Evolutionary conservation across 129 eudicot genomes (phyloP).

Genomic region (Solidago caesia): DNA sequence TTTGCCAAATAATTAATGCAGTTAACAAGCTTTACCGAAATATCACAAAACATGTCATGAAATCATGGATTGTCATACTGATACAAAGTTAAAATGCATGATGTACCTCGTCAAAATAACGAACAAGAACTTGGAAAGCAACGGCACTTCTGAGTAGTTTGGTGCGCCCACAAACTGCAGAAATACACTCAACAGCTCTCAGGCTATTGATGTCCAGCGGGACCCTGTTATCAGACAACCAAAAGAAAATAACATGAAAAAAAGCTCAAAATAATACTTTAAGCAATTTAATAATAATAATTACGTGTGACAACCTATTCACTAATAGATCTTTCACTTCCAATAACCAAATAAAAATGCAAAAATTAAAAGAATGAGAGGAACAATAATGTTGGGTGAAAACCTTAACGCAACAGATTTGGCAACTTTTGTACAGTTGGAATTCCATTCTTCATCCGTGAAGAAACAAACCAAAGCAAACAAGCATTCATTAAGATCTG

Average conservation of each 20-base stretch:
- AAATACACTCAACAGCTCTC: constrained; percentile 64
- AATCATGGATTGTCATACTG: neutral
- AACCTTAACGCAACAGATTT: constrained; percentile 72
- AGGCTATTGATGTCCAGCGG: constrained; percentile 66
- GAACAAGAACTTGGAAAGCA: constrained; percentile 54
- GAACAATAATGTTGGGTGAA: constrained; percentile 12
- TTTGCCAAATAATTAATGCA: neutral
- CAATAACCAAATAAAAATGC: no score
- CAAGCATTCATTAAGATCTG: constrained; percentile 51
- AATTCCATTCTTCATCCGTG: constrained; percentile 62
- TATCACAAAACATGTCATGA: neutral
- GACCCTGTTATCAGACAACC: constrained; percentile 48
- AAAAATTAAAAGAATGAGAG: neutral
- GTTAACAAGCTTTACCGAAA: neutral
- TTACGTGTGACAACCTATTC: neutral
- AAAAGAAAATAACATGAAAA: neutral
- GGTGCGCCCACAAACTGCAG: constrained; percentile 53
- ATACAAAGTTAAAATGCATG: neutral
- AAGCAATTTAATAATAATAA: neutral
- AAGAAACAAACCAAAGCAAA: constrained; percentile 53
- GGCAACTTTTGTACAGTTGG: constrained; percentile 56
- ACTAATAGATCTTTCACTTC: no score
- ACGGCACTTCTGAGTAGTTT: constrained; percentile 68
- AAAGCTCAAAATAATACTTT: no score
- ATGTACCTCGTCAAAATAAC: constrained; percentile 61